Base-by-base conservation (phyloP, 2,329 filamentous ascomycete genomes). In the Curvularia lunata region DNA sequence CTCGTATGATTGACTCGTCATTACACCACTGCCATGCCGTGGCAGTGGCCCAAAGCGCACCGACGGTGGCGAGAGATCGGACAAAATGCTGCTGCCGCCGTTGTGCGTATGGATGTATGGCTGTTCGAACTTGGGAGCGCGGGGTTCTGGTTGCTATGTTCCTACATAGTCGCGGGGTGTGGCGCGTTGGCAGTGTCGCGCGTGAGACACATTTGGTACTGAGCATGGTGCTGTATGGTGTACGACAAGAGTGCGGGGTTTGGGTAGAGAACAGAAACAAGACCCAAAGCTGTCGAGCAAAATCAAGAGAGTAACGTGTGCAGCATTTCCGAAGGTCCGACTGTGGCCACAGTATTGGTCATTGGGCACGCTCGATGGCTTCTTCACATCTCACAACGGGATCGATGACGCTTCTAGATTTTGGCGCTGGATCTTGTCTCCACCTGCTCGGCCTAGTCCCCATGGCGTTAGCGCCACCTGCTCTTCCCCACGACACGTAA, bases 41-140 rank as follows among this genome's bases (percentile, higher is more conserved):
- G 48, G 79, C 80, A n/a, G 78, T 68, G 16, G 77, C 77, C 55
- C 79, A 79, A 16, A 80, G 76, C 16, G 73, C 66, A 13, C 76
- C 77, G 56, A 83, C 74, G 48, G 77, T 71, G 54, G 73, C 73
- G 28, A 82, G 53, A 16, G 79, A 81, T 40, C 80, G 76, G 42
- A 77, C 67, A 47, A 83, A 78, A 34, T 81, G 79, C 57, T 79
- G 77, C 61, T 81, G 80, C 54, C 80, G 77, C 12, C 77, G 75
- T 25, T 78, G 72, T 19, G 79, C 78, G 52, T 81, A 79, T 5
- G 74, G 72, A 59, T 75, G 72, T 62, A 69, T 58, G 1, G 70
- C 69, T 8, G 68, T 62, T 19, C 72, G 62, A 6, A 65, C 63
- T 13, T 69, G 72, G 16, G 61, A 54, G 25, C 64, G 59, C 38